Evolutionary conservation across 2,329 filamentous ascomycete species (phyloP).

Genomic region (Botrytis galanthina): DNA sequence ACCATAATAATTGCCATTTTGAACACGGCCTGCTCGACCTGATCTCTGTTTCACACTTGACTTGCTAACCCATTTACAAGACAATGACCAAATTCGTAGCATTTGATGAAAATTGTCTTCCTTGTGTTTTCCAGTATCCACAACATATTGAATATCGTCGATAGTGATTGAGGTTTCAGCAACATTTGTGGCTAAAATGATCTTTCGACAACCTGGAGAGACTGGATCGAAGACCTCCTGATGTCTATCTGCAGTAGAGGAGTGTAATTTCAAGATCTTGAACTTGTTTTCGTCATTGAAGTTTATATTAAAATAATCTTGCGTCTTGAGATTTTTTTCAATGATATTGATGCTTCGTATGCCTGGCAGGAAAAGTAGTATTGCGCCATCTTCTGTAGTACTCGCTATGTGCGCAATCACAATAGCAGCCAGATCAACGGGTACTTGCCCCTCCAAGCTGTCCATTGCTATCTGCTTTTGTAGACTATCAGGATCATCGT

Average conservation of each 20-base stretch:
- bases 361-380: slow-evolving; percentile 89
- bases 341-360: slow-evolving; percentile 83
- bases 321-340: slow-evolving; percentile 65
- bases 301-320: slow-evolving; percentile 62
- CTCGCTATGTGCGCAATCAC: slow-evolving; percentile 83
- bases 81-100: slow-evolving; percentile 85
- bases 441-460: slow-evolving; percentile 61
- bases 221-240: slow-evolving; percentile 79
- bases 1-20: slow-evolving; percentile 85
- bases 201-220: slow-evolving; percentile 77
- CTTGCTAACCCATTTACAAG: slow-evolving; percentile 88
- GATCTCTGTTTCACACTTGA: slow-evolving; percentile 91
- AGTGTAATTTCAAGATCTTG: slow-evolving; percentile 83
- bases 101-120: slow-evolving; percentile 86
- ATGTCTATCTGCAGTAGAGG: slow-evolving; percentile 79
- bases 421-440: slow-evolving; percentile 69
- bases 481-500: slow-evolving; percentile 4
- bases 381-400: slow-evolving; percentile 76
- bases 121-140: slow-evolving; percentile 91
- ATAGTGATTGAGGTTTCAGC: slow-evolving; percentile 98
- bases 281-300: slow-evolving; percentile 69
- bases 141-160: slow-evolving; percentile 89
- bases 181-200: slow-evolving; percentile 92
- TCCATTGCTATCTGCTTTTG: slow-evolving; percentile 33
- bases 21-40: slow-evolving; percentile 88